Conservation (phyloP, 768 basidiomycete genomes). For the Phanerodontia chrysosporium region DNA sequence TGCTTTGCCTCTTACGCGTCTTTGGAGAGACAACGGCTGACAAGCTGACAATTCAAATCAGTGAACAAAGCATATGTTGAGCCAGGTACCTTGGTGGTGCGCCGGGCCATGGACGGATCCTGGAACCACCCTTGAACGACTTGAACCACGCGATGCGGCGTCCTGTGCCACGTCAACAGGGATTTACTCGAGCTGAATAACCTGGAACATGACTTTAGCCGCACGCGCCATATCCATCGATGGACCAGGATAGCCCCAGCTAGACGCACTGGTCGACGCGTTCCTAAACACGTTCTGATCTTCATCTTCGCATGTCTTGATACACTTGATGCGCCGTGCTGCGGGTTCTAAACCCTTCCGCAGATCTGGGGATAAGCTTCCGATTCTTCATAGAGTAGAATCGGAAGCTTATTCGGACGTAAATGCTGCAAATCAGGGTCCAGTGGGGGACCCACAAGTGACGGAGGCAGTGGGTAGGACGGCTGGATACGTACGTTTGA, state of each 20-base stretch:
- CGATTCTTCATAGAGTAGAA: neutral
- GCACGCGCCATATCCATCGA: neutral
- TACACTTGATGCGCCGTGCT: neutral
- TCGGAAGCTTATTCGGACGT: too few species aligned
- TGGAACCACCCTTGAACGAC: neutral
- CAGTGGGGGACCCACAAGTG: too few species aligned
- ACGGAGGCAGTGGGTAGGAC: too few species aligned
- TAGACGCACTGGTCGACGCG: neutral
- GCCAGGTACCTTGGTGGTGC: neutral
- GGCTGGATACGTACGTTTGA: too few species aligned
- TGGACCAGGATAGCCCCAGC: neutral
- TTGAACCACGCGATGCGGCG: neutral
- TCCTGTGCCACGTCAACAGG: neutral
- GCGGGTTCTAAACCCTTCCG: neutral
- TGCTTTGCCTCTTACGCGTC: too few species aligned
- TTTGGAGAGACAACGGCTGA: neutral
- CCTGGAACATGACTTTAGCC: neutral
- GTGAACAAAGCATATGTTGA: neutral
- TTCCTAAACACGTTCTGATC: slow-evolving; percentile 1
- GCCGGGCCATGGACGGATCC: neutral
- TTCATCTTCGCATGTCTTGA: neutral
- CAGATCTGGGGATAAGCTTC: neutral
- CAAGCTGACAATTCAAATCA: neutral
- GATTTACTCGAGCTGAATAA: neutral
- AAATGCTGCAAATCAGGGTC: neutral